Conservation (phyloP, 2,329 filamentous ascomycete genomes). For the Exophiala oligosperma region DNA sequence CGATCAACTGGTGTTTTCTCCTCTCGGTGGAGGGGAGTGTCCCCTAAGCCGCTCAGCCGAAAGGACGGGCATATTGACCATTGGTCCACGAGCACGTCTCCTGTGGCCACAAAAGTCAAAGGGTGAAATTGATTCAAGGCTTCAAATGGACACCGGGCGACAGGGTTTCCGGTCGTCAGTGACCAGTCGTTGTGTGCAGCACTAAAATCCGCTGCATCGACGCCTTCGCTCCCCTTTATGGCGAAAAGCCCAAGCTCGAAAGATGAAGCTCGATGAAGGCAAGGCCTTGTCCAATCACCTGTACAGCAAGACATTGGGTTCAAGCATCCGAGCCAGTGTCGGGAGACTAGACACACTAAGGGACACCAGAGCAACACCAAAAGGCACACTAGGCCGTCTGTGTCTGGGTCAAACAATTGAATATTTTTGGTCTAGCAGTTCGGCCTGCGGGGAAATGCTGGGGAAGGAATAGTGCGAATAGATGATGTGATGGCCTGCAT, state of each 20-base stretch:
- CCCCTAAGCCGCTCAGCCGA: conserved; percentile 26
- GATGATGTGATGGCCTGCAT: conserved; percentile 9
- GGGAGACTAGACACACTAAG: conserved; percentile 8
- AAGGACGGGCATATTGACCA: conserved; percentile 1
- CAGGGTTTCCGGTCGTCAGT: conserved; percentile 9
- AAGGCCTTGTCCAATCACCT: not conserved
- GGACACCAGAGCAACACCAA: no score
- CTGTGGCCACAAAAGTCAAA: conserved; percentile 1
- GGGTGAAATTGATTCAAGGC: conserved; percentile 16
- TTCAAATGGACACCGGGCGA: conserved; percentile 5
- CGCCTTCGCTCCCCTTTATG: not conserved
- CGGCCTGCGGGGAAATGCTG: conserved; percentile 25
- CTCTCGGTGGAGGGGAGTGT: conserved; percentile 28
- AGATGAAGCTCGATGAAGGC: conserved; percentile 11
- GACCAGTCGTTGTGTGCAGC: conserved; percentile 14
- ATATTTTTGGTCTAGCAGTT: no score
- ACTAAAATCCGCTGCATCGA: not conserved
- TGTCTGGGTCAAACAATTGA: no score
- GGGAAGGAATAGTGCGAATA: conserved; percentile 13
- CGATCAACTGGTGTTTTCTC: conserved; percentile 19
- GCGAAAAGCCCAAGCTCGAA: conserved; percentile 3
- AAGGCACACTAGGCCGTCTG: no score
- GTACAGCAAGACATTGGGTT: not conserved
- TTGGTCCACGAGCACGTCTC: conserved; percentile 7
- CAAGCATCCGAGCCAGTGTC: conserved; percentile 18